Percentiles rank a stretch among this genome's conserved stretches.
These are phyloP conservation scores for Friedmanniomyces endolithicus DNA, from an alignment of 495 filamentous ascomycete genomes.

Conservation along the genomic window DNA sequence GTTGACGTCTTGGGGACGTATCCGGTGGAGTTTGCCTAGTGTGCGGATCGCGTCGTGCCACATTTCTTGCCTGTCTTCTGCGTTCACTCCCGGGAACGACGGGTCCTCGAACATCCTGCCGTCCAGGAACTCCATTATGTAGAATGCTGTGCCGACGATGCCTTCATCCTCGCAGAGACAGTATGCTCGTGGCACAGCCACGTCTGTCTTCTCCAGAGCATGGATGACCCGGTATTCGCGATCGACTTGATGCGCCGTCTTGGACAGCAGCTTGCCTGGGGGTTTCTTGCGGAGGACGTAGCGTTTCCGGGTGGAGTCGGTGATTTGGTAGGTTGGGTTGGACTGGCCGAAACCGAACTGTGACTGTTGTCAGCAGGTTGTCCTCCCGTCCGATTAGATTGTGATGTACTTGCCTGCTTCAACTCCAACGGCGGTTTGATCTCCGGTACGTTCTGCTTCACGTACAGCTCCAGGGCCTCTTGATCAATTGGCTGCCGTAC, in stretches of 20 bases:
- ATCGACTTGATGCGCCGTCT: constrained; percentile 89
- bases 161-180: constrained; percentile 68
- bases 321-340: constrained; percentile 91
- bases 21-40: constrained; percentile 68
- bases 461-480: constrained; percentile 60
- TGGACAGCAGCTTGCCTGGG: constrained; percentile 76
- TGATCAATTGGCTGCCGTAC: constrained; percentile 83
- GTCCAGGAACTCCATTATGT: constrained; percentile 89
- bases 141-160: constrained; percentile 82
- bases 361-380: neutral
- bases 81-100: constrained; percentile 58
- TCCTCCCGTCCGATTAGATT: neutral
- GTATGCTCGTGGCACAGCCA: constrained; percentile 74
- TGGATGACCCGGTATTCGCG: constrained; percentile 83
- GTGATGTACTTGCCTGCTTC: constrained; percentile 55
- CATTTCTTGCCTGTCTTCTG: constrained; percentile 59
- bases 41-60: constrained; percentile 77
- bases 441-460: constrained; percentile 58
- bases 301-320: constrained; percentile 47
- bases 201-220: constrained; percentile 58
- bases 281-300: constrained; percentile 94
- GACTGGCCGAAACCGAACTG: constrained; percentile 97
- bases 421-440: constrained; percentile 71
- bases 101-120: constrained; percentile 85
- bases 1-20: constrained; percentile 51